Evolutionary conservation across 129 eudicot genomes (phyloP).

Genomic region (Cynara cardunculus): DNA sequence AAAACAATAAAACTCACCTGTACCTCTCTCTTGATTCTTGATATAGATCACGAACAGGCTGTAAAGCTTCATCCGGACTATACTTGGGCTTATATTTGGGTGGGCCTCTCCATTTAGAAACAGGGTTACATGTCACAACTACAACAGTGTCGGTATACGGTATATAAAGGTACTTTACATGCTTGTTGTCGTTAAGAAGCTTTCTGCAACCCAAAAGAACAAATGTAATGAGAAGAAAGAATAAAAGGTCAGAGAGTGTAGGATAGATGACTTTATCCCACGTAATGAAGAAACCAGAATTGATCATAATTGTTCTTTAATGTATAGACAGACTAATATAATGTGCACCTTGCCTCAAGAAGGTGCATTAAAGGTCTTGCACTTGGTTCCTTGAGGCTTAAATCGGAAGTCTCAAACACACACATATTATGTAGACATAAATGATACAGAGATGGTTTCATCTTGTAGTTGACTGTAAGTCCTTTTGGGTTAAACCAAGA

Average conservation of each 20-base stretch:
- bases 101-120: conserved; percentile 78
- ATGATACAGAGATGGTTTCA: no score
- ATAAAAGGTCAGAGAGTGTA: neutral
- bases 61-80: conserved; percentile 74
- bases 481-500: no score
- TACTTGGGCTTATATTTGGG: conserved; percentile 79
- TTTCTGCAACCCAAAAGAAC: conserved; percentile 50
- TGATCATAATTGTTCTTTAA: neutral
- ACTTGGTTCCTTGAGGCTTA: no score
- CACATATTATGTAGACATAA: no score
- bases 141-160: conserved; percentile 95
- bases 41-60: conserved; percentile 79
- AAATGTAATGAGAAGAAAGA: conserved; percentile 5
- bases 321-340: neutral
- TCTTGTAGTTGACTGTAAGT: no score
- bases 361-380: no score
- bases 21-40: conserved; percentile 52
- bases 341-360: no score
- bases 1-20: conserved; percentile 41
- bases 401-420: no score
- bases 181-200: conserved; percentile 88
- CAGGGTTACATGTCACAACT: conserved; percentile 89
- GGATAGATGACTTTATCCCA: neutral
- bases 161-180: conserved; percentile 85
- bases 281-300: neutral